Evolutionary conservation across 176 grass and related monocot species (phyloP).

Genomic region (Cocos nucifera): DNA sequence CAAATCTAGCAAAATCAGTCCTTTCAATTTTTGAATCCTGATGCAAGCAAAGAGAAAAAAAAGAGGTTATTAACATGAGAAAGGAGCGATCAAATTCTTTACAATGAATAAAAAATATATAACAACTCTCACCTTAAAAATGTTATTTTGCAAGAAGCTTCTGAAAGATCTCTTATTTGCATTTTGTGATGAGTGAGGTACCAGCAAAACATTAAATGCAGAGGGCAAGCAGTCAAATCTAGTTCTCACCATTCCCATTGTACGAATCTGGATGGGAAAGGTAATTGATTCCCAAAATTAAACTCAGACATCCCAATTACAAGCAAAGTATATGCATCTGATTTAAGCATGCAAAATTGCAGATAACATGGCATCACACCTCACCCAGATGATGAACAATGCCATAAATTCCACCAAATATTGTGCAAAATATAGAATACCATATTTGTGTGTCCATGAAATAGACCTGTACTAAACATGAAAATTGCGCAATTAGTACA

Average conservation of each 20-base stretch:
- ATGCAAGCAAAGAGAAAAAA: conserved; percentile 16
- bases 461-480: conserved; percentile 66
- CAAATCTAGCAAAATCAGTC: conserved; percentile 61
- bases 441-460: conserved; percentile 99
- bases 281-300: not conserved
- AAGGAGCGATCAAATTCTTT: too few species aligned
- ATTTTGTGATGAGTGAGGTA: conserved; percentile 45
- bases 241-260: conserved; percentile 98
- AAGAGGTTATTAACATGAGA: too few species aligned
- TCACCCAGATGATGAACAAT: conserved; percentile 95
- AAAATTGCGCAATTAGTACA: conserved; percentile 8
- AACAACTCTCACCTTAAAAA: conserved; percentile 58
- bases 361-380: conserved; percentile 35
- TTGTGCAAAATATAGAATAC: conserved; percentile 97
- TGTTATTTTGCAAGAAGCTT: conserved; percentile 66
- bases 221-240: conserved; percentile 73
- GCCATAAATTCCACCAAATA: conserved; percentile 91
- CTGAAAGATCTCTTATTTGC: conserved; percentile 45
- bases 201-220: conserved; percentile 72
- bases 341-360: not conserved
- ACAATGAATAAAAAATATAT: conserved; percentile 1
- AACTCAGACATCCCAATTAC: not conserved
- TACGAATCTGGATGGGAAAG: conserved; percentile 62
- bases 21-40: conserved; percentile 67
- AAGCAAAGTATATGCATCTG: too few species aligned